A percentile compares a stretch with the other conserved stretches of the same genome.
Conservation (phyloP, 768 basidiomycete genomes). For the Wakefieldia striispora region DNA sequence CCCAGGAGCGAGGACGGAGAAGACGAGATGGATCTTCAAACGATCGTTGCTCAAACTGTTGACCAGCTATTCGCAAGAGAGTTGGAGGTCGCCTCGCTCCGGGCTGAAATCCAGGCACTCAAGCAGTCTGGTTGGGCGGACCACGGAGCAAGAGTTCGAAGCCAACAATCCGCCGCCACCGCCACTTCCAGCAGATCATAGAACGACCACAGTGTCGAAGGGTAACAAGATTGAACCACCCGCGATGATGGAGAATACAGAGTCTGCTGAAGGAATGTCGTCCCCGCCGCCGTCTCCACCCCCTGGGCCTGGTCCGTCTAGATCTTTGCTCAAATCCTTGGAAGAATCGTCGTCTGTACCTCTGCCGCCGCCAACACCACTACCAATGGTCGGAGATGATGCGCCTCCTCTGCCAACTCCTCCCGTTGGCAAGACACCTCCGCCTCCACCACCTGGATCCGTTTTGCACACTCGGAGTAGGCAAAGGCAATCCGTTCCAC, state of each 20-base stretch:
- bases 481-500: conserved; percentile 42
- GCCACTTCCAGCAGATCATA: conserved; percentile 44
- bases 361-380: conserved; percentile 38
- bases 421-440: conserved; percentile 20
- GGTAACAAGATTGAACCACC: conserved; percentile 6
- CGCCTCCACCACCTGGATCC: conserved; percentile 24
- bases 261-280: conserved; percentile 1
- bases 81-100: conserved; percentile 55
- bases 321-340: conserved; percentile 27
- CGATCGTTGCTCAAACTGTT: conserved; percentile 69
- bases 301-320: neutral
- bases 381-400: no score
- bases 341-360: conserved; percentile 28
- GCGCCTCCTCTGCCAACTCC: conserved; percentile 39
- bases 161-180: conserved; percentile 61
- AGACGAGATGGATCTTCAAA: conserved; percentile 59
- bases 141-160: conserved; percentile 71
- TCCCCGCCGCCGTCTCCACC: conserved; percentile 27
- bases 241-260: conserved; percentile 9
- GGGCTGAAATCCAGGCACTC: conserved; percentile 46
- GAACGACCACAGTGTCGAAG: conserved; percentile 6
- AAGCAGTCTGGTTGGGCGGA: conserved; percentile 53
- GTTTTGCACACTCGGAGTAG: conserved; percentile 34
- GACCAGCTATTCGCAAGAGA: conserved; percentile 70
- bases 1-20: conserved; percentile 46